Conservation (phyloP, 176 grass and related monocot genomes). For the Chloris gayana region DNA sequence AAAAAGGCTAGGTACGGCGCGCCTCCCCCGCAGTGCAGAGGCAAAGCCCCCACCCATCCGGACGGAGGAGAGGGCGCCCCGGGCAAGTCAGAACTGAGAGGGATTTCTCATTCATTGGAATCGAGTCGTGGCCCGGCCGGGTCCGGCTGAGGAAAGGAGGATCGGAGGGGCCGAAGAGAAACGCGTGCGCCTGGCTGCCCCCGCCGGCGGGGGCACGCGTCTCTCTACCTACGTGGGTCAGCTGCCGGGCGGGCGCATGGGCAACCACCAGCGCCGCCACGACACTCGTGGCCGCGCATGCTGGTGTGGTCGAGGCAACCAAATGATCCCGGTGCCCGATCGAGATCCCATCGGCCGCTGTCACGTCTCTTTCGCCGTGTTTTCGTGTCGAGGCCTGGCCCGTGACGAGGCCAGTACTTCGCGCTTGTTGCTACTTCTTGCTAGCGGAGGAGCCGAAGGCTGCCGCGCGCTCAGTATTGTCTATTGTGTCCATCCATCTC, state of each 20-base stretch:
- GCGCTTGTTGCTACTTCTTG: not conserved
- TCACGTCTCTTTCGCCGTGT: slow-evolving; percentile 42
- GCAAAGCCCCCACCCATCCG: no score
- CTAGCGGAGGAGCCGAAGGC: no score
- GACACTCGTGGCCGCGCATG: not conserved
- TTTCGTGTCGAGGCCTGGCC: not conserved
- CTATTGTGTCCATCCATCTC: no score
- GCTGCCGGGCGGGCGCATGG: no score
- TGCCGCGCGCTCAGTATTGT: no score
- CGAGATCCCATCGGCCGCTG: slow-evolving; percentile 21
- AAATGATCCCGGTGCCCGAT: not conserved
- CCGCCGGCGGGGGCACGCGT: not conserved
- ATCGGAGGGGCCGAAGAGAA: not conserved
- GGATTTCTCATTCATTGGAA: no score
- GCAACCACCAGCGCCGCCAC: not conserved
- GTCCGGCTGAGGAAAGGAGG: not conserved
- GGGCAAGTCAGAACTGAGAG: no score
- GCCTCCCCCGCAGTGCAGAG: no score
- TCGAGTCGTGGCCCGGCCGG: no score
- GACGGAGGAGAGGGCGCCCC: no score
- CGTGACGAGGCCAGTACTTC: slow-evolving; percentile 29
- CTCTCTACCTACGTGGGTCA: not conserved
- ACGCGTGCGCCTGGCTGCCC: slow-evolving; percentile 15
- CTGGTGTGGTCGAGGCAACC: not conserved
- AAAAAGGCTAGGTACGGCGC: no score